A percentile compares a stretch with the other conserved stretches of the same genome.
Evolutionary conservation across 1,284 basidiomycete species (phyloP).

Genomic region (Tylopilus sp.): DNA sequence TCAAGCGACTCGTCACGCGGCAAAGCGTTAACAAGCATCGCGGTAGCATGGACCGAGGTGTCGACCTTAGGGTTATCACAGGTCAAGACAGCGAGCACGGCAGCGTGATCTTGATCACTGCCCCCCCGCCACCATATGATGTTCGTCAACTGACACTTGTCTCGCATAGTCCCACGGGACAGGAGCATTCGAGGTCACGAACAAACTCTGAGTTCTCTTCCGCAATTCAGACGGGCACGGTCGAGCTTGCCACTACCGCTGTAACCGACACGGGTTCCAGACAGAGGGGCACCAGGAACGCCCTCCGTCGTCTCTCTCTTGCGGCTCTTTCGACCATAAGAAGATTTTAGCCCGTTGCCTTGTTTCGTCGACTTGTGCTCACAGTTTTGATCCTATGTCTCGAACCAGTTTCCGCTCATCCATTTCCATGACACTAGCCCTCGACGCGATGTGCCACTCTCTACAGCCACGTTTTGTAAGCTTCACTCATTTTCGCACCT

Average conservation of each 20-base stretch:
- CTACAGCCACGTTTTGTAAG: slow-evolving; percentile 6
- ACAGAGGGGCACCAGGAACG: slow-evolving; percentile 17
- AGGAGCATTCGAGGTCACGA: slow-evolving; percentile 15
- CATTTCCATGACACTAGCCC: slow-evolving; percentile 1
- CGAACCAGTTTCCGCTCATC: slow-evolving; percentile 3
- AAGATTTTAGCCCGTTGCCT: slow-evolving; percentile 9
- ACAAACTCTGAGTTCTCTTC: slow-evolving; percentile 27
- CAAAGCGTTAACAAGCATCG: slow-evolving; percentile 8
- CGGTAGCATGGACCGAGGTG: slow-evolving; percentile 21
- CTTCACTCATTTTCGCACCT: slow-evolving; percentile 1
- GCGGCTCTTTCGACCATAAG: slow-evolving; percentile 30
- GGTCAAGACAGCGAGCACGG: slow-evolving; percentile 30
- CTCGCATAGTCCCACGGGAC: slow-evolving; percentile 6
- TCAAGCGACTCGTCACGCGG: slow-evolving; percentile 26
- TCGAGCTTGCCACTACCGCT: slow-evolving; percentile 13
- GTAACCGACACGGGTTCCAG: slow-evolving; percentile 14
- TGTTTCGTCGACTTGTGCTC: neutral
- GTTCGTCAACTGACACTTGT: slow-evolving; percentile 1
- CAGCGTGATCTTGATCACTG: slow-evolving; percentile 33
- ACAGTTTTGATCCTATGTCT: slow-evolving; percentile 8
- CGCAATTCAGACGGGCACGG: slow-evolving; percentile 12
- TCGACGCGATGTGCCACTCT: slow-evolving; percentile 3
- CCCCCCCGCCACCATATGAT: slow-evolving; percentile 28
- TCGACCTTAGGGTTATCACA: slow-evolving; percentile 20
- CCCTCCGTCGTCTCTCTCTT: slow-evolving; percentile 29